These are phyloP conservation scores for Ustilago curta DNA, from an alignment of 1,284 basidiomycete genomes.

Conservation along the genomic window DNA sequence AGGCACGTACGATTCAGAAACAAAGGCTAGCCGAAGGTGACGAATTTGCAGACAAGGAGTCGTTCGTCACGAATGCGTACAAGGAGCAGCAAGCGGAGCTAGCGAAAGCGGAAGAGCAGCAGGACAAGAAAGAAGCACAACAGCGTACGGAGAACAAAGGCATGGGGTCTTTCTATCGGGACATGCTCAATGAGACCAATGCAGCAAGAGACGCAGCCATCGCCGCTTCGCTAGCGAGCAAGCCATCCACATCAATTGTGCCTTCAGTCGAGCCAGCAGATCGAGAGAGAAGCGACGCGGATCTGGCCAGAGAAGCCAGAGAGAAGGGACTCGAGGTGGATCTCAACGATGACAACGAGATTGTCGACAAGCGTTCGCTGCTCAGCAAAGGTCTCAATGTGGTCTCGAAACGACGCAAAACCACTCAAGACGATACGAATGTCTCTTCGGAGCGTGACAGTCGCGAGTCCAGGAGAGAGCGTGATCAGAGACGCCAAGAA, in stretches of 20 bases:
- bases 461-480: conserved; percentile 19
- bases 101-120: conserved; percentile 76
- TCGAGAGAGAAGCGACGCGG: conserved; percentile 73
- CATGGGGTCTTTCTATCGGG: conserved; percentile 70
- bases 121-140: conserved; percentile 85
- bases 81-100: conserved; percentile 96
- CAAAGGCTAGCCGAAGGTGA: conserved; percentile 94
- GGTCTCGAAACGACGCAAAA: conserved; percentile 54
- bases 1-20: conserved; percentile 96
- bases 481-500: conserved; percentile 38
- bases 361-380: conserved; percentile 94
- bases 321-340: conserved; percentile 87
- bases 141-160: conserved; percentile 84
- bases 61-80: conserved; percentile 97
- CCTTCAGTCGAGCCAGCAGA: conserved; percentile 9
- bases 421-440: neutral
- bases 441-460: conserved; percentile 6
- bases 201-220: conserved; percentile 62
- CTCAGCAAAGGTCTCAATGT: conserved; percentile 92
- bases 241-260: conserved; percentile 1
- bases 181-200: conserved; percentile 60
- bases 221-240: conserved; percentile 27
- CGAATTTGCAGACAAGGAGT: conserved; percentile 92
- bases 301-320: conserved; percentile 76
- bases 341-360: conserved; percentile 95